Base-by-base conservation (phyloP, 2,329 filamentous ascomycete species). In the Epichloe elymi region DNA sequence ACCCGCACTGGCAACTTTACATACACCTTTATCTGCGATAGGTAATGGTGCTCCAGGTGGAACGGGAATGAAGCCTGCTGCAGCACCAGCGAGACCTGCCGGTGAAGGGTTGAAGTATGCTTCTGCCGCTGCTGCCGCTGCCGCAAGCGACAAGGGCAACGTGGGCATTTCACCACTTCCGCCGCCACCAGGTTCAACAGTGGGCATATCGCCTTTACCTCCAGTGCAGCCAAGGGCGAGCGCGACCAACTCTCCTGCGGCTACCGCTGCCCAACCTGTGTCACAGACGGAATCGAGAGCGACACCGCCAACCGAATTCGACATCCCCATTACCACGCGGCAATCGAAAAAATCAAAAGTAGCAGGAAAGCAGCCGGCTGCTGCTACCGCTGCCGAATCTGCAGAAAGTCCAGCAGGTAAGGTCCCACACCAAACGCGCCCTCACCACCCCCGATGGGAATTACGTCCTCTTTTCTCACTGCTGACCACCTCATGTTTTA, bases 31-130 rank as follows among this genome's bases (percentile, higher is more conserved):
- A 59, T 69, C 81, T 11, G 79, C 74, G 52, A 76, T 77, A 52
- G 76, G 78, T 58, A 86, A 78, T 63, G 78, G 78, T 63, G 65
- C 57, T 39, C 58, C 75, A 48, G 70, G 76, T 52, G 75, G 74
- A 49, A 75, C 74, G 49, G 72, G 76, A 49, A 97, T 97, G 91
- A 98, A 97, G 72, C 91, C 93, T 12, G 93, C 93, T 17, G 83
- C 88, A 17, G 70, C 90, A 60, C 93, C 93, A 1, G 82, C 86
- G 53, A 81, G 91, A 65, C 83, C 87, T 6, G 86, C 88, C 4
- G 89, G 89, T 46, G 91, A 97, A 66, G 88, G 86, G 1, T 74
- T 98, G 58, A 97, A 97, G 69, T 98, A 98, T 65, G 93, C 93
- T 43, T 97, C 93, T 38, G 93, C 93, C 0, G 93, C 93, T 0